Evolutionary conservation across 2,329 filamentous ascomycete genomes (phyloP), one percentile per base, ranked within the genome.

Genomic region (Alternaria longipes): DNA sequence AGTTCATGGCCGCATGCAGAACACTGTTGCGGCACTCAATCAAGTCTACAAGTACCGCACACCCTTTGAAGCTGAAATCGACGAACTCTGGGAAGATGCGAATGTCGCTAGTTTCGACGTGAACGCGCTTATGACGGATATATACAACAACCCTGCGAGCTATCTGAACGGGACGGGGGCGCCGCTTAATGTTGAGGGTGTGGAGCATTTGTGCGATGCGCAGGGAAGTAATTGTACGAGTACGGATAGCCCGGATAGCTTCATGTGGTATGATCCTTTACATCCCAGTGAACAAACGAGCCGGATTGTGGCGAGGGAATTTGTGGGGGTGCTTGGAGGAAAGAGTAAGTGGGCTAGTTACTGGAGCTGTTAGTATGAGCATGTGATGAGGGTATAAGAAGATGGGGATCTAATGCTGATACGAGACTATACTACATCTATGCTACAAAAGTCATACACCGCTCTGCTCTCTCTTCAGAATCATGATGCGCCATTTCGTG

Each of bases 251-350:
- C 69, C 69, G 34, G 86, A 90, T 66, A 88, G 85, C 46, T 94
- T 86, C 74, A 66, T 92, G 74, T 94, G 91, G 90, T 91, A 84
- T 69, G 91, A 94, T 77, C 86, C 89, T 72, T 75, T 94, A 72
- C 91, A 94, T 80, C 90, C 90, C 0, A 89, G 87, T 30, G 84
- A 88, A 77, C 86, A 87, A 77, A 85, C 89, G 8, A 84, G 87
- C 77, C 80, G 85, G 70, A 80, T 84, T 44, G 82, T 89, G 52
- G 87, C 86, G 18, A 79, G 78, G 60, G 83, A 86, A 58, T 89
- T 89, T 74, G 77, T 86, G 4, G 81, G 83, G 34, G 83, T 88
- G 1, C 76, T 89, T 7, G 76, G 80, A 30, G 87, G 87, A 1
- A 68, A 67, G 59, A 83, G 82, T 64, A 75, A 75, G 68, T 84